Base-by-base conservation (phyloP, 2,329 filamentous ascomycete genomes). In the Coniochaeta ligniaria region DNA sequence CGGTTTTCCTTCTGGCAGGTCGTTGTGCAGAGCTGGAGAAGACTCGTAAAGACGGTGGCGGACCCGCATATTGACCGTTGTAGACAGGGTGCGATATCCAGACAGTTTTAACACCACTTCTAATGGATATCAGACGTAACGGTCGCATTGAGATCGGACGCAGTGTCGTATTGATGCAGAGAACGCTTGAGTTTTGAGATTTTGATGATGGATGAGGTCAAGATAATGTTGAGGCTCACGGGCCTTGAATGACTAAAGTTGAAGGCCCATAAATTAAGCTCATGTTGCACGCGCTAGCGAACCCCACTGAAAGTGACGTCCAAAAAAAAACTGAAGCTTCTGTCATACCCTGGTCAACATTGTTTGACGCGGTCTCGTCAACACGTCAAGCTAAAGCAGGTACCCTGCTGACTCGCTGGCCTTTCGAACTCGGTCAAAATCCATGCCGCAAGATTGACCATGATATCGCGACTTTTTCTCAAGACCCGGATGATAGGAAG, bases 61-160 rank as follows among this genome's bases (percentile, higher is more conserved):
- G 17, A 59, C 24, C 22, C 59, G 22, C 16, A 33, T 28, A 12
- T n/a, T 61, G 62, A 62, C 62, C n/a, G 58, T 20, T 22, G n/a
- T 12, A 45, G 28, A 52, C 14, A 26, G 43, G 22, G 22, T 4
- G 22, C 5, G 16, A 9, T 22, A 7, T 7, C 5, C 6, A 2
- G 11, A 26, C 11, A 17, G 14, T 17, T 17, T n/a, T 17, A 22
- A 26, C 24, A n/a, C 47, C 12, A 31, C 24, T 52, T 28, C 24
- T 26, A 11, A 52, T n/a, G 9, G 47, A 12, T 31, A 52, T 7
- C 22, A 26, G 2, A 8, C 47, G 47, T 28, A 31, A 2, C 6
- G 7, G 24, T 52, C 47, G 6, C 47, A 52, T 52, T 52, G 47
- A 31, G 26, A 7, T 47, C 22, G 14, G 11, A 31, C 11, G 6